Conservation (phyloP, 2,329 filamentous ascomycete species). For the Botrytis cinerea region DNA sequence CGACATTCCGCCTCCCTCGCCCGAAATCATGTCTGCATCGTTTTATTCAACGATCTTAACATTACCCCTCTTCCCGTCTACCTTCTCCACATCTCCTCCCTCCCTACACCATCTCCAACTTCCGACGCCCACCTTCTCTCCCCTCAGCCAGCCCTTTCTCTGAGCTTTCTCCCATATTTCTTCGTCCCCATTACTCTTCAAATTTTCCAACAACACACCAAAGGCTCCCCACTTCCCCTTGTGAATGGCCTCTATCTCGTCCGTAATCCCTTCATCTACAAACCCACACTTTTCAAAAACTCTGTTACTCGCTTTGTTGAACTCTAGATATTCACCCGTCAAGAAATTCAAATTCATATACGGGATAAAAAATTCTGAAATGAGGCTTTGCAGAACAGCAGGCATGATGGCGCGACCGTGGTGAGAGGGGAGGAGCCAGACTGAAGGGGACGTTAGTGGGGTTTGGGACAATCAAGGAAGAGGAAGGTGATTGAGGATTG, state of each 20-base stretch:
- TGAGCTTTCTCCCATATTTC: not conserved
- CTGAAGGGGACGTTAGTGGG: conserved; percentile 4
- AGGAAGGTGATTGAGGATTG: not conserved
- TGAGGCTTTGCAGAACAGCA: conserved; percentile 16
- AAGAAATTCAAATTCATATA: conserved; percentile 23
- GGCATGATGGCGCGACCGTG: conserved; percentile 25
- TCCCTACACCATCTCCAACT: not conserved
- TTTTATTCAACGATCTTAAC: not conserved
- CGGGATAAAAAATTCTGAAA: conserved; percentile 23
- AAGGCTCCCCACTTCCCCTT: not conserved
- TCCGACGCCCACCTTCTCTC: not conserved
- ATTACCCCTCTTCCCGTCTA: not conserved
- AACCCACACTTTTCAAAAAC: conserved; percentile 30
- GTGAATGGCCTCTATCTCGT: not conserved
- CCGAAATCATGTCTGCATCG: not conserved
- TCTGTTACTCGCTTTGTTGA: conserved; percentile 22
- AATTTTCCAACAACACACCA: not conserved
- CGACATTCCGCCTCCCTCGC: not conserved
- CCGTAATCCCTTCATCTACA: conserved; percentile 2
- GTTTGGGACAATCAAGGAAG: not conserved
- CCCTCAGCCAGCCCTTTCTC: not conserved
- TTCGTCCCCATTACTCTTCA: not conserved
- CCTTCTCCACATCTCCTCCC: not conserved
- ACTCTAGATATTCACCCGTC: conserved; percentile 15
- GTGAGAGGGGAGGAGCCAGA: conserved; percentile 21